Conservation (phyloP, 106 monocot species). For the Gastrodia elata region DNA sequence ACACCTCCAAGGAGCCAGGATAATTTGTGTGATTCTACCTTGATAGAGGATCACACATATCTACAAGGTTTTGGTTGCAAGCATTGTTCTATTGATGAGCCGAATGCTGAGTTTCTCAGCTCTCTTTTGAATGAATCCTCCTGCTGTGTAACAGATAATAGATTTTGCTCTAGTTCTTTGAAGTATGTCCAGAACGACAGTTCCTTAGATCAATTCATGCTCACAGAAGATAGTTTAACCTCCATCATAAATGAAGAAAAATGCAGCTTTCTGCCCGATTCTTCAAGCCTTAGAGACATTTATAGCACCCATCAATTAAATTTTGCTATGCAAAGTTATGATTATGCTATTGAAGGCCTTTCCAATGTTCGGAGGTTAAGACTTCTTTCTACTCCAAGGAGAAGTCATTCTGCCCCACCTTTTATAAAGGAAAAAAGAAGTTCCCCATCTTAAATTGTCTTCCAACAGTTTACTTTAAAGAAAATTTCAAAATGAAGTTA, state of each 20-base stretch:
- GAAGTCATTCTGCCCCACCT: conserved; percentile 91
- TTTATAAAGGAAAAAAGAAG: conserved; percentile 50
- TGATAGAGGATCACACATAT: conserved; percentile 3
- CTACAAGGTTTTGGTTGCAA: background rate
- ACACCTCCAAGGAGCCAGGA: background rate
- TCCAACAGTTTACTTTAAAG: conserved; percentile 9
- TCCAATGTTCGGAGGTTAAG: conserved; percentile 12
- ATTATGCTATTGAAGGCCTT: conserved; percentile 6
- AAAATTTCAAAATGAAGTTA: conserved; percentile 10
- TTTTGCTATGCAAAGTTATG: conserved; percentile 12
- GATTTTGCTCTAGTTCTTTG: conserved; percentile 7
- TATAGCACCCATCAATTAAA: background rate
- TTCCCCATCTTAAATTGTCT: conserved; percentile 29
- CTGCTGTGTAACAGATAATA: conserved; percentile 3
- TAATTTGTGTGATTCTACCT: conserved; percentile 9
- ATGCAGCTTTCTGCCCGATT: conserved; percentile 9
- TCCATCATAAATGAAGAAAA: conserved; percentile 15
- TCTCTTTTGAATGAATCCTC: conserved; percentile 11
- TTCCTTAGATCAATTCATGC: conserved; percentile 13
- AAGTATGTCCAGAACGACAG: conserved; percentile 9
- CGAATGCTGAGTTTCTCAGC: conserved; percentile 2
- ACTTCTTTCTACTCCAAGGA: no score
- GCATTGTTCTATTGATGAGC: conserved; percentile 1
- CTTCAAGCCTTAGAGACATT: conserved; percentile 11
- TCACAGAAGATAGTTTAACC: background rate